These are phyloP conservation scores for Trichopus zeylanicus DNA, from an alignment of 116 monocot genomes.

Conservation along the genomic window DNA sequence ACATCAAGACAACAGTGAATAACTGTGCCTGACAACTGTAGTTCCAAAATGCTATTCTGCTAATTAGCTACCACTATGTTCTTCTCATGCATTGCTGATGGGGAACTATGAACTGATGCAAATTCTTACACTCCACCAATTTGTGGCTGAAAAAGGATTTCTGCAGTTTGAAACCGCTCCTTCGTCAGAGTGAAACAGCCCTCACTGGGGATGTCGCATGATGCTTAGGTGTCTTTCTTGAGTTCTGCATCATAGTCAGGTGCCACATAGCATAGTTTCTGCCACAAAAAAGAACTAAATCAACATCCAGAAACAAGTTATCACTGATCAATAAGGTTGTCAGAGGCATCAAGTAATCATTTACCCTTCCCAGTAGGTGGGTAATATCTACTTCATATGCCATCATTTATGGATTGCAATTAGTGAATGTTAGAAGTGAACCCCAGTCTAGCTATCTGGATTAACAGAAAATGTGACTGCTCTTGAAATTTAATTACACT, in stretches of 20 bases:
- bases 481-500: neutral
- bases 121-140: conserved; percentile 64
- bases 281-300: neutral
- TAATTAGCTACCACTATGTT: neutral
- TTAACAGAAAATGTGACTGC: too few species aligned
- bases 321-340: too few species aligned
- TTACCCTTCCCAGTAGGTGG: neutral
- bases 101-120: neutral
- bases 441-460: neutral
- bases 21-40: neutral
- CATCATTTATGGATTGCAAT: neutral
- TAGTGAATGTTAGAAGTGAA: neutral
- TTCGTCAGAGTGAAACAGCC: conserved; percentile 79
- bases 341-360: neutral
- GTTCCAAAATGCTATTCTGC: neutral
- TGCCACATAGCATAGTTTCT: conserved; percentile 94
- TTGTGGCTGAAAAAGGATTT: conserved; percentile 92
- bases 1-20: neutral
- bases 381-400: neutral
- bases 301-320: neutral
- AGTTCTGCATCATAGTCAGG: conserved; percentile 77
- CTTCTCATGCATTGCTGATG: too few species aligned
- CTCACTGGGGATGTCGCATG: conserved; percentile 71
- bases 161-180: conserved; percentile 74
- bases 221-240: conserved; percentile 60